phyloP scores from a whole-genome alignment of 495 filamentous ascomycete species.

The Penicillium coprophilum region DNA sequence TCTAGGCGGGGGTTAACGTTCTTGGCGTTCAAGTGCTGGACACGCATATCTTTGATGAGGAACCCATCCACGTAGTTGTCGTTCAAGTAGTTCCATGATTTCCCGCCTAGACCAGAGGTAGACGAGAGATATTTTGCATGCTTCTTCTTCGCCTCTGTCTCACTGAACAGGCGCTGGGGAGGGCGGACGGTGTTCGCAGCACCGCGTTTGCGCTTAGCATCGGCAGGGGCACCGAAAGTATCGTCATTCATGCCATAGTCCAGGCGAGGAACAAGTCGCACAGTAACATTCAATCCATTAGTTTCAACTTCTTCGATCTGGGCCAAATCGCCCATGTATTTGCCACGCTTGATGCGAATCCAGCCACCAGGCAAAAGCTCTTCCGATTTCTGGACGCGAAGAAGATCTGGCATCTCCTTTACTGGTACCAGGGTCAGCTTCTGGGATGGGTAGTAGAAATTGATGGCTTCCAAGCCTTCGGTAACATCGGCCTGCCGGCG shows the following conservation, averaged over 20 bases:
- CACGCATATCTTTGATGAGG: constrained; percentile 89
- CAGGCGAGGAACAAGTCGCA: constrained; percentile 83
- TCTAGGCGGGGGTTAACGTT: constrained; percentile 92
- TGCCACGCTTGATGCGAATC: constrained; percentile 82
- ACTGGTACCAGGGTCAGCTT: constrained; percentile 89
- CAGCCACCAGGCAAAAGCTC: constrained; percentile 85
- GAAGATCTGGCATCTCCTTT: constrained; percentile 93
- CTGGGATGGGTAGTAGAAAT: constrained; percentile 78
- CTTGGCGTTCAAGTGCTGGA: constrained; percentile 76
- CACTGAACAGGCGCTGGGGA: constrained; percentile 89
- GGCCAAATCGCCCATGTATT: constrained; percentile 86
- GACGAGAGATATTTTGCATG: constrained; percentile 67
- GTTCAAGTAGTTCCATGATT: constrained; percentile 77
- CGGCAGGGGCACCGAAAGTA: constrained; percentile 48
- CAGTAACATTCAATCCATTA: constrained; percentile 83
- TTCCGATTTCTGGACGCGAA: constrained; percentile 83
- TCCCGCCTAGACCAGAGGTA: constrained; percentile 56
- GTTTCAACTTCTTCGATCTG: constrained; percentile 91
- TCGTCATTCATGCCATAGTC: constrained; percentile 92
- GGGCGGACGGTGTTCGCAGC: constrained; percentile 61
- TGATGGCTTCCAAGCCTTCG: constrained; percentile 74
- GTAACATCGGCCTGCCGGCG: constrained; percentile 81
- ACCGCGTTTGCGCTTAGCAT: constrained; percentile 76
- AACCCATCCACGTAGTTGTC: constrained; percentile 93
- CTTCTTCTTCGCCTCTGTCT: constrained; percentile 87